Evolutionary conservation across 768 basidiomycete species (phyloP), one percentile per base, ranked within the genome.

Genomic region (Gymnopilus junonius): DNA sequence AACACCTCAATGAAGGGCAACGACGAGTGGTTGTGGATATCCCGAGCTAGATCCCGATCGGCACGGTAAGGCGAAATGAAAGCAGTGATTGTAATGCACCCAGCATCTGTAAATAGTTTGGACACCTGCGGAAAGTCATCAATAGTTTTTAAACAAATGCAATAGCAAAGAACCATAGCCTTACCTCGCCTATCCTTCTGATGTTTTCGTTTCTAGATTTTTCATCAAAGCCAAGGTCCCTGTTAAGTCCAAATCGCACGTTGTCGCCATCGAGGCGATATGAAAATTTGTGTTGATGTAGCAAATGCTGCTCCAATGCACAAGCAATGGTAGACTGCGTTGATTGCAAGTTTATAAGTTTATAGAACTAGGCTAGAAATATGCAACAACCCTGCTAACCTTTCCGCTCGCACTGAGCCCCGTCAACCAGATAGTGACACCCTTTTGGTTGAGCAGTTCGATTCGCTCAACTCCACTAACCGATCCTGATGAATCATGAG

Each of bases 51-150:
- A 12, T 85, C 83, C 34, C 97, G 88, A 80, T 99, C 97, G 14
- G 87, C 85, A 53, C 86, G 83, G 78, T 99, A 98, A n/a, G 97
- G 97, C 1, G 97, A 99, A 76, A 99, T 99, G 80, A 99, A 99
- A 12, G 97, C 96, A 17, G 97, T 97, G 73, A 98, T 83, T 17
- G 92, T 83, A 67, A 97, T 84, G 68, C 91, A 92, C 32, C 87
- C 90, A 3, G 95, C 86, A 70, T 96, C 93, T 20, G 95, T 88
- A 76, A 99, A 97, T 42, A 99, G 82, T 75, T 94, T 95, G 48
- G 97, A 90, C 53, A 99, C 96, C 95, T 97, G 70, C n/a, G 53
- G 32, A 35, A 54, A 32, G 43, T 39, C n/a, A 12, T 43, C 14
- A n/a, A 23, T n/a, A 42, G 21, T 21, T 12, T 21, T 12, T 48